These are phyloP conservation scores for Coemansia umbellata DNA, from an alignment of 192 early-diverging fungal species.

Conservation along the genomic window DNA sequence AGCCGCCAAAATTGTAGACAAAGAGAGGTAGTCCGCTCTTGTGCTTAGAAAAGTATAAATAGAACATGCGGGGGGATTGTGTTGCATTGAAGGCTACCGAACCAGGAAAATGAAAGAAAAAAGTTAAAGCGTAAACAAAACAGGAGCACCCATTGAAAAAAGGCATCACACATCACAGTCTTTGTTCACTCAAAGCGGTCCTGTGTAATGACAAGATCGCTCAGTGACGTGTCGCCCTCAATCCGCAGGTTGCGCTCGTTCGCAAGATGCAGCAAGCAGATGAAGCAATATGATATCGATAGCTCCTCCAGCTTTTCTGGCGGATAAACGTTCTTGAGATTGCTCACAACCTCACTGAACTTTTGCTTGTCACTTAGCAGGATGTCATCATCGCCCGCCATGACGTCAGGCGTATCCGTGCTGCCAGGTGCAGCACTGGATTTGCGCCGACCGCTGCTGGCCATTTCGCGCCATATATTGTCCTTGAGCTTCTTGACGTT, in stretches of 20 bases:
- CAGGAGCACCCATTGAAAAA: too few relatives aligned
- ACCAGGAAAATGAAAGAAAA: too few relatives aligned
- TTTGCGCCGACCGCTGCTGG: slow-evolving; percentile 13
- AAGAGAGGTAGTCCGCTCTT: too few relatives aligned
- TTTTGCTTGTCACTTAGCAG: slow-evolving; percentile 57
- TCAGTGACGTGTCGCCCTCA: slow-evolving; percentile 46
- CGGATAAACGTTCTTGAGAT: slow-evolving; percentile 72
- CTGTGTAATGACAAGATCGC: slow-evolving; percentile 50
- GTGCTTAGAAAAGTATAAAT: too few relatives aligned
- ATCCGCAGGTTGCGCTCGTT: slow-evolving; percentile 86
- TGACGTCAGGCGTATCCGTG: slow-evolving; percentile 6
- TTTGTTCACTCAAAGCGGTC: slow-evolving; percentile 49
- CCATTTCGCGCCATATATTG: slow-evolving; percentile 86
- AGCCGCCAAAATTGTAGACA: too few relatives aligned
- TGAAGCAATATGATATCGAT: slow-evolving; percentile 96
- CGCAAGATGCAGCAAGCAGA: slow-evolving; percentile 92
- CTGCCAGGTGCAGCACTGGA: slow-evolving; percentile 8
- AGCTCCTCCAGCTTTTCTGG: slow-evolving; percentile 81
- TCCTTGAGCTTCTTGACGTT: slow-evolving; percentile 96
- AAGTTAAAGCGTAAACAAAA: too few relatives aligned
- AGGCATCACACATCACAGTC: not conserved
- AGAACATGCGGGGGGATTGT: too few relatives aligned
- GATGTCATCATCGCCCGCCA: slow-evolving; percentile 5
- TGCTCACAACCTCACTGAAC: slow-evolving; percentile 72
- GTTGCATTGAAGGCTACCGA: too few relatives aligned